Evolutionary conservation across 2,329 filamentous ascomycete species (phyloP).

Genomic region (Pseudonectria foliicola): DNA sequence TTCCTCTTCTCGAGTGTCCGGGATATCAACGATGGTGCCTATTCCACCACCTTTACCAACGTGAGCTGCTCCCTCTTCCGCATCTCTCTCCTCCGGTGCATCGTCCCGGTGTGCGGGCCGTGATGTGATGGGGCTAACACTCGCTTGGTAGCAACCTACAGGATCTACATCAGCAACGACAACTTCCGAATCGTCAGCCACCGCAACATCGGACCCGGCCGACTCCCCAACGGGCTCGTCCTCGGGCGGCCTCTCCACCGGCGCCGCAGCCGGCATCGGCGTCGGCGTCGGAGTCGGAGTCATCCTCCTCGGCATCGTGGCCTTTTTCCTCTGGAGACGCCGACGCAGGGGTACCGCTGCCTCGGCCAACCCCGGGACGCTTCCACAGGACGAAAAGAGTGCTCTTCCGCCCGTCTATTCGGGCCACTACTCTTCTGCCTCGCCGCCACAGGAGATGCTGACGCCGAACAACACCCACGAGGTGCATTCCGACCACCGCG

Average conservation of each 20-base stretch:
- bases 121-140: too few relatives aligned
- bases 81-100: background rate
- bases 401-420: too few relatives aligned
- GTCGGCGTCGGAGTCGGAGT: constrained; percentile 22
- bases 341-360: background rate
- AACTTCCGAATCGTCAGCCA: too few relatives aligned
- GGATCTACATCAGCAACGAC: background rate
- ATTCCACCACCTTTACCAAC: constrained; percentile 25
- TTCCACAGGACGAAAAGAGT: too few relatives aligned
- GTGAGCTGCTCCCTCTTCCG: constrained; percentile 9
- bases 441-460: too few relatives aligned
- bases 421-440: too few relatives aligned
- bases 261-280: constrained; percentile 24
- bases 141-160: background rate
- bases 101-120: too few relatives aligned
- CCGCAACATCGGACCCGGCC: constrained; percentile 2
- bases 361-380: too few relatives aligned
- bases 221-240: background rate
- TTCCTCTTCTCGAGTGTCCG: constrained; percentile 28
- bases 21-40: constrained; percentile 24
- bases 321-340: constrained; percentile 24
- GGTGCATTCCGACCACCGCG: too few relatives aligned
- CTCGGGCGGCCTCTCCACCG: constrained; percentile 18
- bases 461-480: too few relatives aligned
- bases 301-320: constrained; percentile 14